Conservation (phyloP, 106 monocot genomes). For the Posidonia australis region DNA sequence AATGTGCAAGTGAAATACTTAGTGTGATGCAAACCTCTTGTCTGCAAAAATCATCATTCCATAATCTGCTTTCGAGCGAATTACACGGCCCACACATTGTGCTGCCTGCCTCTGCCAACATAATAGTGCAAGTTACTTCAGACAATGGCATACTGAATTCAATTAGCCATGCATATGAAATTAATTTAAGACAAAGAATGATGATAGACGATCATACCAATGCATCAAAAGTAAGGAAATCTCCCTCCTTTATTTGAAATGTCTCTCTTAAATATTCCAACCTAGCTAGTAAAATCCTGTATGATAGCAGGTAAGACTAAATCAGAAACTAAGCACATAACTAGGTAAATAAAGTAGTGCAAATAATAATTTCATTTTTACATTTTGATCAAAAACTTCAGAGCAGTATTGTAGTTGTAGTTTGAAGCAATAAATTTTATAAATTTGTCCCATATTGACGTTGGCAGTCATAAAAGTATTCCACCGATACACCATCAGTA, state of each 20-base stretch:
- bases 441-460: too few species aligned
- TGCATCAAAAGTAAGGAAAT: conserved; percentile 99
- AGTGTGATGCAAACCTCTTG: conserved; percentile 52
- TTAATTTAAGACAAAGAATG: background rate
- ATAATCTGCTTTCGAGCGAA: conserved; percentile 99
- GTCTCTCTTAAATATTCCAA: conserved; percentile 91
- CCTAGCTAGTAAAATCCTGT: conserved; percentile 83
- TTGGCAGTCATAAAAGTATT: too few species aligned
- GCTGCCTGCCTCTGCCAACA: conserved; percentile 84
- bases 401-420: too few species aligned
- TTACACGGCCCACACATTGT: conserved; percentile 98
- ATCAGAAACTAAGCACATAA: conserved; percentile 2
- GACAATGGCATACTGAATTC: background rate
- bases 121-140: background rate
- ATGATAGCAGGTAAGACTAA: background rate
- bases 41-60: conserved; percentile 99
- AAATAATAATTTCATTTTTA: too few species aligned
- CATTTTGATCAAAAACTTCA: too few species aligned
- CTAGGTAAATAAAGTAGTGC: too few species aligned
- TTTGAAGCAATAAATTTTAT: too few species aligned
- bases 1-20: too few species aligned
- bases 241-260: conserved; percentile 99
- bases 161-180: background rate
- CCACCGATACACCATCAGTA: too few species aligned
- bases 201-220: conserved; percentile 42